A percentile compares a stretch with the other conserved stretches of the same genome.
Evolutionary conservation across 805 yeast genomes (phyloP).

Genomic region (Priceomyces carsonii): DNA sequence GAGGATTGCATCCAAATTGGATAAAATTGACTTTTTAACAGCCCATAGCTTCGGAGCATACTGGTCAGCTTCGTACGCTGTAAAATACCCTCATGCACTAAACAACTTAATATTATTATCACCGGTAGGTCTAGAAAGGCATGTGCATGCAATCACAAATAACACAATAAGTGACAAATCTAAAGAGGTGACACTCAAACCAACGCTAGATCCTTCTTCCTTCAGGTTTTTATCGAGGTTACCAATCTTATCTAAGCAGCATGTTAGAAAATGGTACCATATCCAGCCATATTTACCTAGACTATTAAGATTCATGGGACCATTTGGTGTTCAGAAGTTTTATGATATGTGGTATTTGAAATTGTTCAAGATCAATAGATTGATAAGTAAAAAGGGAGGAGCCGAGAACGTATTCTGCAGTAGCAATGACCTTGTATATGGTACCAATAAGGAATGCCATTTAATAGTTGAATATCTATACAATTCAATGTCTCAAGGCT

Average conservation of each 20-base stretch:
- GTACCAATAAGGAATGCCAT: conserved; percentile 36
- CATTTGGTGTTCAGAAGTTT: conserved; percentile 39
- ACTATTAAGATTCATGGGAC: conserved; percentile 46
- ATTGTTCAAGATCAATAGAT: conserved; percentile 39
- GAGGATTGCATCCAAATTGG: conserved; percentile 52
- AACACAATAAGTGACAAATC: conserved; percentile 23
- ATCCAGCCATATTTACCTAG: conserved; percentile 48
- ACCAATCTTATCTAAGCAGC: conserved; percentile 37
- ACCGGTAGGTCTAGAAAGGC: conserved; percentile 79
- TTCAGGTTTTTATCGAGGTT: conserved; percentile 49
- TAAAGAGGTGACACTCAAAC: conserved; percentile 17
- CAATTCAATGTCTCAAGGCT: conserved; percentile 39
- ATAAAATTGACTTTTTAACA: conserved; percentile 56
- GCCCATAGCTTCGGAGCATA: conserved; percentile 86
- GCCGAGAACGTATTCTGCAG: conserved; percentile 20
- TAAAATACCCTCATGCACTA: conserved; percentile 56
- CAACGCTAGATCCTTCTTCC: conserved; percentile 45
- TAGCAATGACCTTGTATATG: conserved; percentile 34
- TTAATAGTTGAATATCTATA: conserved; percentile 42
- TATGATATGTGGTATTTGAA: conserved; percentile 42
- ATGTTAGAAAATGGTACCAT: conserved; percentile 38
- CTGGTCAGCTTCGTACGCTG: conserved; percentile 62
- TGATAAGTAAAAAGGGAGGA: conserved; percentile 33
- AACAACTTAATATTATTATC: conserved; percentile 60
- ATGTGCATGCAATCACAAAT: conserved; percentile 57